phyloP scores from a whole-genome alignment of 2,329 filamentous ascomycete species.

The Curvularia verruculosa region DNA sequence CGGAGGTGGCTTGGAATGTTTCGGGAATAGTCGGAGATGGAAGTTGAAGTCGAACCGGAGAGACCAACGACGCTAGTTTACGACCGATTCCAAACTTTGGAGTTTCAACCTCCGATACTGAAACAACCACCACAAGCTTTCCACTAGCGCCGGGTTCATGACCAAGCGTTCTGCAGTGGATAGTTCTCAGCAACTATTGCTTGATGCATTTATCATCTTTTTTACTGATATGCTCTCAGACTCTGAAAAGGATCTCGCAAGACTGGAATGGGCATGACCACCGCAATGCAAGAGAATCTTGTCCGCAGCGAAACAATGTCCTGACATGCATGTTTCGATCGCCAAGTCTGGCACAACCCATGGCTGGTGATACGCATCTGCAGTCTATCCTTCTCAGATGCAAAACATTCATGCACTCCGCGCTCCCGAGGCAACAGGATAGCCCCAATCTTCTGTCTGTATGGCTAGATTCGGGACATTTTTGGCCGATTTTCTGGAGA shows the following conservation, averaged over 20 bases:
- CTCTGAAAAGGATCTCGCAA: not conserved
- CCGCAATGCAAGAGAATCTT: not conserved
- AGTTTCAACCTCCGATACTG: constrained; percentile 32
- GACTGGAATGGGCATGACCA: not conserved
- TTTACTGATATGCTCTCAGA: not conserved
- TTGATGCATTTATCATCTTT: constrained; percentile 1
- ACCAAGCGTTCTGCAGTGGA: constrained; percentile 4
- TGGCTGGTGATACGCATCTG: constrained; percentile 36
- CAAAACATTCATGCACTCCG: constrained; percentile 40
- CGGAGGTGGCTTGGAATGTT: constrained; percentile 4
- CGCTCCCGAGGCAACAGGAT: constrained; percentile 22
- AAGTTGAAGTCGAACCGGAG: constrained; percentile 3
- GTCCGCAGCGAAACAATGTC: constrained; percentile 7
- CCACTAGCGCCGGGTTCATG: constrained; percentile 4
- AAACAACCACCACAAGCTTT: constrained; percentile 20
- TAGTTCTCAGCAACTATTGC: not conserved
- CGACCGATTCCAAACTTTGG: constrained; percentile 30
- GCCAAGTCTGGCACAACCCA: constrained; percentile 29
- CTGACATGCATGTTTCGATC: constrained; percentile 31
- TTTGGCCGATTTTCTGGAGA: constrained; percentile 23
- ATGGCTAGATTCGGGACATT: constrained; percentile 4
- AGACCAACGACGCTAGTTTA: constrained; percentile 24
- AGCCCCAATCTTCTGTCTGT: constrained; percentile 24
- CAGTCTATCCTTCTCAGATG: constrained; percentile 28
- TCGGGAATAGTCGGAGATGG: constrained; percentile 23